Evolutionary conservation across 768 basidiomycete genomes (phyloP).

Genomic region (Collybia sordida): DNA sequence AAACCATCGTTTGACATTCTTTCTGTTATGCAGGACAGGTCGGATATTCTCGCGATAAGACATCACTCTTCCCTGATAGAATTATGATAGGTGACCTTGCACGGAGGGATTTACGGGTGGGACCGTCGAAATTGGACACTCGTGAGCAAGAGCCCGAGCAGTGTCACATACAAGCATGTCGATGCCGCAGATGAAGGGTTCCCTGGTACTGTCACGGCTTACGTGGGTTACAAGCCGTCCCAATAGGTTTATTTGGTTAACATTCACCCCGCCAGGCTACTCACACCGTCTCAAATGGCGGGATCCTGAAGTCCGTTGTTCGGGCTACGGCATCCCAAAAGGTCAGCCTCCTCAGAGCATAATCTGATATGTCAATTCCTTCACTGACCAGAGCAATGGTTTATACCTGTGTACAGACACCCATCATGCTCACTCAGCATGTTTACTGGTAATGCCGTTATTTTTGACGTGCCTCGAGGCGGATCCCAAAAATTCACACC

Average conservation of each 20-base stretch:
- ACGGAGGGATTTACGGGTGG: constrained; percentile 57
- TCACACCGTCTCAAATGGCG: constrained; percentile 44
- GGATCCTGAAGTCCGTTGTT: constrained; percentile 40
- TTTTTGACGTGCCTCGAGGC: no score
- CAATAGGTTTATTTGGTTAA: background rate
- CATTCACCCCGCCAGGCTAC: constrained; percentile 33
- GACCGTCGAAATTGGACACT: constrained; percentile 59
- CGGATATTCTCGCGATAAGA: constrained; percentile 1
- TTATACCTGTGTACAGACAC: constrained; percentile 33
- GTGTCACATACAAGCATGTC: constrained; percentile 52
- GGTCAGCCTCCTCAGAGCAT: constrained; percentile 15
- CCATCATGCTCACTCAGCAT: constrained; percentile 58
- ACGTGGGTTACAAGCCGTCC: constrained; percentile 23
- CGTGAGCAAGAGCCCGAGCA: constrained; percentile 36
- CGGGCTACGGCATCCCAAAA: constrained; percentile 45
- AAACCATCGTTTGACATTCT: background rate
- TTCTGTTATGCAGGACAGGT: constrained; percentile 17
- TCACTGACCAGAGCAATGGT: background rate
- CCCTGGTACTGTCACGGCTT: constrained; percentile 46
- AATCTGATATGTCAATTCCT: background rate
- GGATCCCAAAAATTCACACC: background rate
- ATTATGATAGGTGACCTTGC: constrained; percentile 45
- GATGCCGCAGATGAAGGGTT: constrained; percentile 57
- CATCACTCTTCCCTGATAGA: background rate
- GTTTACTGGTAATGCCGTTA: constrained; percentile 41